These are phyloP conservation scores for Blastocystis sp. DNA, from an alignment of 352 stramenopile genomes.

Conservation along the genomic window DNA sequence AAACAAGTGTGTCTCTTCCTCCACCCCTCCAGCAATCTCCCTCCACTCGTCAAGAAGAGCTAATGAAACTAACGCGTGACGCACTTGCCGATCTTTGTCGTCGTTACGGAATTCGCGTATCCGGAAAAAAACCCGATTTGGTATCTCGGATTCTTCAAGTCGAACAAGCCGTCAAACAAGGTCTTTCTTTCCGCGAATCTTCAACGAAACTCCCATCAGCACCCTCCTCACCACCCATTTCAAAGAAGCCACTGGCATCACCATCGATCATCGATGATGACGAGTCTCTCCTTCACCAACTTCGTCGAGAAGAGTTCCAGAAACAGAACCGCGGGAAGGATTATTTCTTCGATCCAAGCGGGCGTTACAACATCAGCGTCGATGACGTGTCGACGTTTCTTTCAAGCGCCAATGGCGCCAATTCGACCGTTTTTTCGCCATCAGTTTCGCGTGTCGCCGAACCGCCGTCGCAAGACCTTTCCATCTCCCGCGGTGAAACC, in stretches of 20 bases:
- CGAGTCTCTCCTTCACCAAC: constrained; percentile 21
- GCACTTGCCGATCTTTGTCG: background rate
- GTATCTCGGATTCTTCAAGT: background rate
- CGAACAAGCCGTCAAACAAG: background rate
- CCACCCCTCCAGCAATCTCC: background rate
- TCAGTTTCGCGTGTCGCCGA: background rate
- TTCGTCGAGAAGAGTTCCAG: constrained; percentile 39
- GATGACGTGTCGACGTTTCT: background rate
- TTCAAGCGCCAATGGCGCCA: background rate
- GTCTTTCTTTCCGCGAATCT: background rate
- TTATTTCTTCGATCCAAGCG: background rate
- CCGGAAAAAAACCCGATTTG: background rate
- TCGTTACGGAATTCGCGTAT: background rate
- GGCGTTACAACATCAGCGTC: constrained; percentile 2
- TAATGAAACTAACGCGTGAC: background rate
- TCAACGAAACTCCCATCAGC: background rate
- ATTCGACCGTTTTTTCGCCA: background rate
- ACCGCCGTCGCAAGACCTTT: no score
- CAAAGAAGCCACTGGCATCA: background rate
- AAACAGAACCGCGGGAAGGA: background rate
- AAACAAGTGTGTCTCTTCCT: background rate
- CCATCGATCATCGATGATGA: background rate
- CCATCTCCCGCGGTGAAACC: background rate
- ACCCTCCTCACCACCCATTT: background rate
- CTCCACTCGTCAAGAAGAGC: background rate